A percentile compares a stretch with the other conserved stretches of the same genome.
Conservation (phyloP, 805 yeast species). For the Cyberlindnera lachancei region DNA sequence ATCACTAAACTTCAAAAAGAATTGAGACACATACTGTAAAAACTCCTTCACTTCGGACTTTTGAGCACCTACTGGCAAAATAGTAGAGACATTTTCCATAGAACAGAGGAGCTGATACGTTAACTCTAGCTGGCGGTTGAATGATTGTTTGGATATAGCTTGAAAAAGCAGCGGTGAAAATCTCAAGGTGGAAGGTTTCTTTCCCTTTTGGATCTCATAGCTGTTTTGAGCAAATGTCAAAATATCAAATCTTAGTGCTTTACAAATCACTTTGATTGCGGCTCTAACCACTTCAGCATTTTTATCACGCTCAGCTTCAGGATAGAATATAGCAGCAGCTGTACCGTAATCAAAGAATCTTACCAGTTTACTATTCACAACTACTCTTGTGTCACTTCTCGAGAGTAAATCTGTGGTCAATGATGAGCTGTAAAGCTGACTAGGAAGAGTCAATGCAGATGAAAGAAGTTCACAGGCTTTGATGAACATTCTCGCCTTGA, state of each 20-base stretch:
- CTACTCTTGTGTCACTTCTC: slow-evolving; percentile 43
- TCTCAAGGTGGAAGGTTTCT: slow-evolving; percentile 24
- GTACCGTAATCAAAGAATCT: slow-evolving; percentile 26
- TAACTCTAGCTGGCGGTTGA: slow-evolving; percentile 16
- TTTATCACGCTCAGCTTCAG: slow-evolving; percentile 17
- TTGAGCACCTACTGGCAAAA: slow-evolving; percentile 22
- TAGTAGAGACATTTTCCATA: slow-evolving; percentile 23
- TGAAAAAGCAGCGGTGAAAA: slow-evolving; percentile 24
- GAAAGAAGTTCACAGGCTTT: slow-evolving; percentile 17
- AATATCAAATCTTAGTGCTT: slow-evolving; percentile 40
- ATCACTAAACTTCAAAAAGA: slow-evolving; percentile 34
- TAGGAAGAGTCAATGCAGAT: slow-evolving; percentile 9
- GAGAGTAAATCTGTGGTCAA: slow-evolving; percentile 33
- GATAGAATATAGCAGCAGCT: slow-evolving; percentile 25
- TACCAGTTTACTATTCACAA: slow-evolving; percentile 30
- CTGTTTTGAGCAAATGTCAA: slow-evolving; percentile 34
- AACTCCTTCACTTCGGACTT: slow-evolving; percentile 22
- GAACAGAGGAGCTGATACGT: slow-evolving; percentile 18
- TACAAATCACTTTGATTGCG: slow-evolving; percentile 31
- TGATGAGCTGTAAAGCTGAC: slow-evolving; percentile 16
- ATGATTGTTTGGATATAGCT: slow-evolving; percentile 21
- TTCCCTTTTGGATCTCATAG: slow-evolving; percentile 27
- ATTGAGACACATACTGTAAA: slow-evolving; percentile 24
- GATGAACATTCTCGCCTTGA: slow-evolving; percentile 28
- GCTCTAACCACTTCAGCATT: slow-evolving; percentile 26